These are phyloP conservation scores for Fistulifera pelliculosa DNA, from an alignment of 108 stramenopile genomes.

Conservation along the genomic window DNA sequence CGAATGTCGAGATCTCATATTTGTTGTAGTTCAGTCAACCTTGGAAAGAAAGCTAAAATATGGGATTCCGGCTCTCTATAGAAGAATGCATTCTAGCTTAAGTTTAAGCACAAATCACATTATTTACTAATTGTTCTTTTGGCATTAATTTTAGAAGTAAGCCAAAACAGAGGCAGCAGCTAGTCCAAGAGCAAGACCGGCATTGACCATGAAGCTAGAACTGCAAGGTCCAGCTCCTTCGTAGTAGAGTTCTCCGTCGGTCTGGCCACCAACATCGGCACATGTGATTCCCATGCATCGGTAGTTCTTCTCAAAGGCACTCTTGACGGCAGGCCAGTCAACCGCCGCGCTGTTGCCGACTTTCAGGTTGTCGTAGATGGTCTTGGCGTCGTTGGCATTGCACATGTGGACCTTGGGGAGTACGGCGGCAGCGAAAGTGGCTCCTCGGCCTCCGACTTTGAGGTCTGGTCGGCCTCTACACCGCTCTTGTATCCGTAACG, in stretches of 20 bases:
- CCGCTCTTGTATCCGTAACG: conserved; percentile 45
- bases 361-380: conserved; percentile 56
- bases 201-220: too few relatives aligned
- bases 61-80: too few relatives aligned
- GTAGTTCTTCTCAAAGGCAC: conserved; percentile 60
- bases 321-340: conserved; percentile 43
- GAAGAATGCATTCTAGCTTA: too few relatives aligned
- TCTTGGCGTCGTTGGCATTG: conserved; percentile 34
- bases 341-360: conserved; percentile 22
- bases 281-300: conserved; percentile 47
- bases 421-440: conserved; percentile 61
- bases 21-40: too few relatives aligned
- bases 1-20: too few relatives aligned
- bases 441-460: conserved; percentile 56
- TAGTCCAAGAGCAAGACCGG: too few relatives aligned
- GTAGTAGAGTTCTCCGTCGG: conserved; percentile 22
- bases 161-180: too few relatives aligned
- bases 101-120: too few relatives aligned
- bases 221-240: conserved; percentile 25
- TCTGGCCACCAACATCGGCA: conserved; percentile 58
- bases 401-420: conserved; percentile 56
- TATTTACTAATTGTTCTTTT: too few relatives aligned
- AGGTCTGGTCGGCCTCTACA: conserved; percentile 22
- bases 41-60: too few relatives aligned
- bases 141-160: too few relatives aligned